phyloP scores from a whole-genome alignment of 2,329 filamentous ascomycete genomes.

The Neopestalotiopsis sp. region DNA sequence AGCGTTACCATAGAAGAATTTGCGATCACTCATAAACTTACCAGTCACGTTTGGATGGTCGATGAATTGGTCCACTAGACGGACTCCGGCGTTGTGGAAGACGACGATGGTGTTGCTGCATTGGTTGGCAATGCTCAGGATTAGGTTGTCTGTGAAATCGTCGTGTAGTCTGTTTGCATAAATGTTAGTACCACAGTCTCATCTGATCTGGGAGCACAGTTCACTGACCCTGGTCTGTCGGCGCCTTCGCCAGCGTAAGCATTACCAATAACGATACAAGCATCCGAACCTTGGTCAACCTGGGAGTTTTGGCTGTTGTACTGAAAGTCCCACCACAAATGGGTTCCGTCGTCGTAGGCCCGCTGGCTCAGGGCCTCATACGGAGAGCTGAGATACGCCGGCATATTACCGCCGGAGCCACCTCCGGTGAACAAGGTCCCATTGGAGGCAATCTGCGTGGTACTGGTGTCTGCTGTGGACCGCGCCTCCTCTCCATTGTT shows the following conservation, averaged over 20 bases:
- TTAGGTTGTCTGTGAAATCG: constrained; percentile 57
- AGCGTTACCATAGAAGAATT: no score
- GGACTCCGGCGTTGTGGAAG: constrained; percentile 65
- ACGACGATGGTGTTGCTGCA: constrained; percentile 67
- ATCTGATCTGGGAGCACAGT: background rate
- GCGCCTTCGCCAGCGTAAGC: constrained; percentile 69
- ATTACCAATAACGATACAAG: constrained; percentile 65
- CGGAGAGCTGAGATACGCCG: constrained; percentile 40
- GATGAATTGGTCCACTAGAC: constrained; percentile 63
- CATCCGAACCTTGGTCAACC: constrained; percentile 50
- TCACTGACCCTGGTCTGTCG: constrained; percentile 47
- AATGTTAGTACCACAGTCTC: background rate
- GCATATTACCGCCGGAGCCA: constrained; percentile 45
- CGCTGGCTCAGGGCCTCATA: constrained; percentile 46
- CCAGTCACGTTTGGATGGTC: constrained; percentile 69
- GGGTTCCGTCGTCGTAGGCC: constrained; percentile 49
- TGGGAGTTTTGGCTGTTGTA: constrained; percentile 37
- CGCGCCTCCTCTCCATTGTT: constrained; percentile 33
- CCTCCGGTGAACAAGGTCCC: constrained; percentile 52
- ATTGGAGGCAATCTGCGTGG: constrained; percentile 44
- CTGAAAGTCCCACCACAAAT: constrained; percentile 52
- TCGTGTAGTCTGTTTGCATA: constrained; percentile 52
- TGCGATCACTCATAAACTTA: background rate
- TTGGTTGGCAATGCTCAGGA: constrained; percentile 52
- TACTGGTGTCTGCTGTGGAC: constrained; percentile 13